Evolutionary conservation across 176 grass and related monocot species (phyloP), one percentile per base, ranked within the genome.

Genomic region (Oryza brachyantha): DNA sequence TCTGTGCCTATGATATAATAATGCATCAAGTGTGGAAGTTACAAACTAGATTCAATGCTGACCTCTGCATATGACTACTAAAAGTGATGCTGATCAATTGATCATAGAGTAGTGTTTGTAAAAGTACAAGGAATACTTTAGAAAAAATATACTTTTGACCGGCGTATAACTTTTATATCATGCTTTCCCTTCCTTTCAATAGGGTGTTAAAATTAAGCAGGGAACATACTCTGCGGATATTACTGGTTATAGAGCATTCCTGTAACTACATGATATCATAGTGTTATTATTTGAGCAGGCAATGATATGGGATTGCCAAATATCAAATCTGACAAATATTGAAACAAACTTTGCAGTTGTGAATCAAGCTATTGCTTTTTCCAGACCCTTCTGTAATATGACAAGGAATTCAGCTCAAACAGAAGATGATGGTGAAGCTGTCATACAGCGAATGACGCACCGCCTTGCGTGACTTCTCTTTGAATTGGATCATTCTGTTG

Each of bases 391-490:
- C 1, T 1, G 27, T 63, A 22, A 42, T 46, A 66, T 63, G 67
- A 41, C 7, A 43, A 84, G 54, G 6, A 59, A 37, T 61, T 86
- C 39, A 73, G 32, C 66, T 76, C 42, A 75, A 79, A 75, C 13
- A 74, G 40, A 89, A 75, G 35, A 81, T 70, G 67, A 81, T 64
- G 77, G 86, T 87, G 73, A 87, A 90, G 83, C 84, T 84, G 78
- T 83, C 88, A 54, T 97, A 94, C 87, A 98, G 90, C 68, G 35
- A 80, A 60, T 84, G 88, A 98, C 96, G 90, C 96, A 98, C 96
- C 92, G 90, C 96, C 92, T 91, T 98, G 83, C 81, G 90, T 84
- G 92, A 98, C 83, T 98, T 98, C 77, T 98, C 96, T 88, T 98
- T 98, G 74, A 98, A 98, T 42, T 98, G 96, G 29, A 98, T 98